Percentiles rank a stretch among this genome's conserved stretches.
phyloP scores from a whole-genome alignment of 768 basidiomycete genomes.

The Gymnopilus dilepis region DNA sequence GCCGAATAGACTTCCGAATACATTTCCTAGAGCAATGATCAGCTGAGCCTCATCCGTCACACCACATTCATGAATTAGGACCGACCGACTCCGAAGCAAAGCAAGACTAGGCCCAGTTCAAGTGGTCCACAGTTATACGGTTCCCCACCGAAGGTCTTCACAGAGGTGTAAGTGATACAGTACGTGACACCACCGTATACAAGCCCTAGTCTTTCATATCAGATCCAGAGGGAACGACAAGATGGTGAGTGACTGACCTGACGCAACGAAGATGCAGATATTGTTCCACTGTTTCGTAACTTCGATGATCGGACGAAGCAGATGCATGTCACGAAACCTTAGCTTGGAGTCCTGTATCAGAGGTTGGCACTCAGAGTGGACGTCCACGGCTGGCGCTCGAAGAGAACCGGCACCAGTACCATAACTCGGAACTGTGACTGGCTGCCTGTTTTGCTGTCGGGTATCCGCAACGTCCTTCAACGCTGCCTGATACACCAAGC shows the following conservation, averaged over 20 bases:
- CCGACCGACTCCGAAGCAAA: neutral
- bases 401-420: neutral
- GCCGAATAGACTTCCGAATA: neutral
- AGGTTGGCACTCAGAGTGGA: neutral
- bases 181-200: neutral
- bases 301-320: neutral
- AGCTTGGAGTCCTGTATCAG: neutral
- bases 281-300: neutral
- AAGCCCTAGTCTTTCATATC: too few relatives aligned
- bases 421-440: neutral
- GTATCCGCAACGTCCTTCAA: constrained; percentile 23
- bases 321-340: neutral
- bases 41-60: too few relatives aligned
- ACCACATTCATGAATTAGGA: too few relatives aligned
- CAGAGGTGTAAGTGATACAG: neutral
- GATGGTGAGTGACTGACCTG: neutral
- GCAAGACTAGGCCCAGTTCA: neutral
- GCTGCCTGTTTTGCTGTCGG: constrained; percentile 31
- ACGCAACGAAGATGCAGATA: neutral
- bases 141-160: neutral
- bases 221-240: too few relatives aligned
- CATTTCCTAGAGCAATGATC: neutral
- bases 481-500: constrained; percentile 66
- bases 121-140: neutral
- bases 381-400: neutral